A percentile compares a stretch with the other conserved stretches of the same genome.
phyloP scores from a whole-genome alignment of 208 protist genomes.

The Jaenimonas drosophilae region DNA sequence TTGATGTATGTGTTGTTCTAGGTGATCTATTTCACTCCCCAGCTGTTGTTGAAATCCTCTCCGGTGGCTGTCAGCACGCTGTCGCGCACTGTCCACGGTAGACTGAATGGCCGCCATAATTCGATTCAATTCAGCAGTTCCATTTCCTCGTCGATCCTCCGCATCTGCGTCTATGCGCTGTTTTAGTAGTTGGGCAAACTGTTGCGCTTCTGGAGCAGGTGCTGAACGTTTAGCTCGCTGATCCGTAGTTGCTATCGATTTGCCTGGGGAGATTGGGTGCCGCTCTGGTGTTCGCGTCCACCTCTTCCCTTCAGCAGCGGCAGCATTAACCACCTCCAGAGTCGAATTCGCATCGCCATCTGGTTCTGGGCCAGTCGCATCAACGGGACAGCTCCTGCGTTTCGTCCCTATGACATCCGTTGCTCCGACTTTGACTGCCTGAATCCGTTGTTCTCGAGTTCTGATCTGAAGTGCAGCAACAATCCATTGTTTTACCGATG shows the following conservation, averaged over 20 bases:
- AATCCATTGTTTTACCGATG: slow-evolving; percentile 72
- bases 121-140: slow-evolving; percentile 24
- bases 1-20: slow-evolving; percentile 27
- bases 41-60: slow-evolving; percentile 21
- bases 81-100: slow-evolving; percentile 50
- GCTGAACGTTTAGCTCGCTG: too few relatives aligned
- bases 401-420: slow-evolving; percentile 3
- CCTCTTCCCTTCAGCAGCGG: too few relatives aligned
- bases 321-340: too few relatives aligned
- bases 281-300: too few relatives aligned
- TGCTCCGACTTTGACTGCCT: slow-evolving; percentile 4
- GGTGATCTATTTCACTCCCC: slow-evolving; percentile 25
- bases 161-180: slow-evolving; percentile 40
- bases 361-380: too few relatives aligned
- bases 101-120: slow-evolving; percentile 52
- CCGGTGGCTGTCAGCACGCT: slow-evolving; percentile 19
- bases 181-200: slow-evolving; percentile 47
- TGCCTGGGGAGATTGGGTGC: too few relatives aligned
- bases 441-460: not conserved
- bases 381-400: slow-evolving; percentile 2
- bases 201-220: slow-evolving; percentile 14
- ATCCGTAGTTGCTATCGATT: too few relatives aligned
- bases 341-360: too few relatives aligned
- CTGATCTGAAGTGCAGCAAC: slow-evolving; percentile 40
- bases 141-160: slow-evolving; percentile 29